phyloP scores from a whole-genome alignment of 2,329 filamentous ascomycete species.

The Colletotrichum magnum region DNA sequence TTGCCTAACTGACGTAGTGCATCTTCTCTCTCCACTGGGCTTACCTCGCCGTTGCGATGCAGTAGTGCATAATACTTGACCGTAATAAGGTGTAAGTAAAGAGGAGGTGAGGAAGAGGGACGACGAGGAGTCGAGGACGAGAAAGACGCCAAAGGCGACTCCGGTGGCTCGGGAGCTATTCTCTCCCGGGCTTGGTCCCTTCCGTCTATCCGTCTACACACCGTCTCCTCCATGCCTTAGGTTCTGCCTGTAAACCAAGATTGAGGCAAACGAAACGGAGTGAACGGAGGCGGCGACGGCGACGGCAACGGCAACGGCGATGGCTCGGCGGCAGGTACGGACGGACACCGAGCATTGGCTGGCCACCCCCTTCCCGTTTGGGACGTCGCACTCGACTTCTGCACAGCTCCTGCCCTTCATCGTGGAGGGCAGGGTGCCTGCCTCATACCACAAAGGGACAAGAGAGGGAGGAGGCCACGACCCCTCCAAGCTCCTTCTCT shows the following conservation, averaged over 20 bases:
- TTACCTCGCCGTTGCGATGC: constrained; percentile 18
- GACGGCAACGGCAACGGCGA: constrained; percentile 13
- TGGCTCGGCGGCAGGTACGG: constrained; percentile 23
- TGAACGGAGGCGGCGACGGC: not conserved
- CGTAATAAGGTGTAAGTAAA: not conserved
- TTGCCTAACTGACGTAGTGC: constrained; percentile 34
- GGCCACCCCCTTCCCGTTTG: not conserved
- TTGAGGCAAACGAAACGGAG: not conserved
- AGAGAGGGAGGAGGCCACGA: not conserved
- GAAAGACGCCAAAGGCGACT: not conserved
- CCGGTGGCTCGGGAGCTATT: constrained; percentile 16
- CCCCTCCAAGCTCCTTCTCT: not conserved
- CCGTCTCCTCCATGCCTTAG: too few species aligned
- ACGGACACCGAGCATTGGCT: constrained; percentile 16
- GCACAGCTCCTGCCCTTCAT: not conserved
- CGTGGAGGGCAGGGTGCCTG: not conserved
- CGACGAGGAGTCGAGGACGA: not conserved
- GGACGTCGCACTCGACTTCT: not conserved
- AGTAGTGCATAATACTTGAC: too few species aligned
- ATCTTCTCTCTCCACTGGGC: not conserved
- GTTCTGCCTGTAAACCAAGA: too few species aligned
- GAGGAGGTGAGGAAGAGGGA: constrained; percentile 8
- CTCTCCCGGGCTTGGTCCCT: constrained; percentile 8
- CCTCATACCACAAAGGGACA: not conserved
- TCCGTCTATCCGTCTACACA: too few species aligned